These are phyloP conservation scores for Aspergillus uvarum DNA, from an alignment of 2,329 filamentous ascomycete species.

Conservation along the genomic window DNA sequence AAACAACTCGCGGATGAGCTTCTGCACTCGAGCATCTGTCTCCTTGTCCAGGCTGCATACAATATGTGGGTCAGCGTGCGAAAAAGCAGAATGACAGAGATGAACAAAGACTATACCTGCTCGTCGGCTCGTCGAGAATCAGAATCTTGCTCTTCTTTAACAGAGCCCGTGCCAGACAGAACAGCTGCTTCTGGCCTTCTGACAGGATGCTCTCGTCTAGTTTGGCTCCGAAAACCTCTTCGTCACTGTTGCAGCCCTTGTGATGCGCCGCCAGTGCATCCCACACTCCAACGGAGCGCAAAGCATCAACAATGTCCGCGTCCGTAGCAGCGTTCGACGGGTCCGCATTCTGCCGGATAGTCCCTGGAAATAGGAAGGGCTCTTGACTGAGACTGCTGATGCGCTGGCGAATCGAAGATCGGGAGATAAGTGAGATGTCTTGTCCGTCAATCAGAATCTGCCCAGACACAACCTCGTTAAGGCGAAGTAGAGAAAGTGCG, in stretches of 20 bases:
- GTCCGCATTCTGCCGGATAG: background rate
- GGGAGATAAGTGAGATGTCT: background rate
- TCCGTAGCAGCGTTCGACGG: background rate
- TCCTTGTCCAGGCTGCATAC: background rate
- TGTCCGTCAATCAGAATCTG: background rate
- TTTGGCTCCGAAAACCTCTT: background rate
- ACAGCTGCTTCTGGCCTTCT: background rate
- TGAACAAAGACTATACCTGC: background rate
- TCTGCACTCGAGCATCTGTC: background rate
- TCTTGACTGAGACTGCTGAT: background rate
- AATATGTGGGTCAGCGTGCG: too few relatives aligned
- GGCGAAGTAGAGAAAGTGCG: too few relatives aligned
- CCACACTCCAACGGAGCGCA: background rate
- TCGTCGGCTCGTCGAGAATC: constrained; percentile 12
- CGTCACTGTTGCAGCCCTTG: background rate
- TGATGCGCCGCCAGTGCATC: background rate
- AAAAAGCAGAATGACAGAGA: too few relatives aligned
- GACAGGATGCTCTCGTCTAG: background rate
- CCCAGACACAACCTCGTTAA: too few relatives aligned
- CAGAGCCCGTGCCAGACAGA: background rate
- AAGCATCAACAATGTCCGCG: background rate
- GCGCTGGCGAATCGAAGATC: background rate
- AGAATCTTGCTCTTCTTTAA: background rate
- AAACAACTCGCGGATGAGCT: background rate
- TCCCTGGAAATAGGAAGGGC: background rate